Evolutionary conservation across 2,329 filamentous ascomycete species (phyloP).

Genomic region (Xylariomycetidae sp.): DNA sequence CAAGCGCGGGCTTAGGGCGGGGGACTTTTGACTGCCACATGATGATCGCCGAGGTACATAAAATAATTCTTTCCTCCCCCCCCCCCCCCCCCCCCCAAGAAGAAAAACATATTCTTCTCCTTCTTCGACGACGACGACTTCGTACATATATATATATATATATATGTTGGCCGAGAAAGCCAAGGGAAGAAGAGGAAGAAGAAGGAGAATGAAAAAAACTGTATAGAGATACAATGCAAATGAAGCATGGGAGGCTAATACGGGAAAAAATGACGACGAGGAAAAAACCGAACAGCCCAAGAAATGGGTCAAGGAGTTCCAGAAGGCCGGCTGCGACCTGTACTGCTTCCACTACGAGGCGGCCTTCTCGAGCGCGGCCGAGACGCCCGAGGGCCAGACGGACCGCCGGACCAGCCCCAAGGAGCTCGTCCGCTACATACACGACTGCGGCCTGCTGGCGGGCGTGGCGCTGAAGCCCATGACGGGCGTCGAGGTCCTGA

Average conservation of each 20-base stretch:
- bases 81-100: too few relatives aligned
- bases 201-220: too few relatives aligned
- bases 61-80: too few relatives aligned
- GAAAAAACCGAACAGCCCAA: constrained; percentile 75
- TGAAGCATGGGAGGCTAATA: too few relatives aligned
- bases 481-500: constrained; percentile 86
- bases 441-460: constrained; percentile 80
- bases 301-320: constrained; percentile 96
- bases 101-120: too few relatives aligned
- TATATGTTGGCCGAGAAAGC: too few relatives aligned
- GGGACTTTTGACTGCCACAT: constrained; percentile 99
- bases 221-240: too few relatives aligned
- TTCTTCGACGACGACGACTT: too few relatives aligned
- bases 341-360: constrained; percentile 99
- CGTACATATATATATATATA: too few relatives aligned
- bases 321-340: constrained; percentile 90
- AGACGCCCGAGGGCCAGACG: constrained; percentile 65
- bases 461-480: constrained; percentile 95
- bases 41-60: constrained; percentile 92
- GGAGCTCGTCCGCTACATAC: constrained; percentile 86
- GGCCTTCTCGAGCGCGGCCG: constrained; percentile 81
- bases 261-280: too few relatives aligned
- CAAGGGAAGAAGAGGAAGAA: too few relatives aligned
- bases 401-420: constrained; percentile 74
- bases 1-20: constrained; percentile 63